A percentile compares a stretch with the other conserved stretches of the same genome.
Conservation (phyloP, 1,284 basidiomycete genomes). For the Trichosporon coremiiforme region DNA sequence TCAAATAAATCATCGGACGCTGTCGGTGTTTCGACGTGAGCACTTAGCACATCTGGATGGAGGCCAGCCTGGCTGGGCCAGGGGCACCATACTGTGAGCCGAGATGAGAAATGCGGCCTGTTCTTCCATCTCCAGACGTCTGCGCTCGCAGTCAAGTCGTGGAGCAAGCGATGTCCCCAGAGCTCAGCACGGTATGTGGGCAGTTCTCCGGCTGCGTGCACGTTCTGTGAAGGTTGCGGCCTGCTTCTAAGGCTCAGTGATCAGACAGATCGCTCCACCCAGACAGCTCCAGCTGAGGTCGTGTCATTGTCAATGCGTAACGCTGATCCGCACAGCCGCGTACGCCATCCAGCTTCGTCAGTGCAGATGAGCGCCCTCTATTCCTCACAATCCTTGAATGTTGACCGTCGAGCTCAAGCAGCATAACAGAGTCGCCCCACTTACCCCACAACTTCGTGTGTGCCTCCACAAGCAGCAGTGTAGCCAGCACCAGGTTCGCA, state of each 20-base stretch:
- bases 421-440: not conserved
- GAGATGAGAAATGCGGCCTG: too few species aligned
- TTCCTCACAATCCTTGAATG: not conserved
- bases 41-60: not conserved
- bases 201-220: not conserved
- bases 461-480: not conserved
- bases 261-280: not conserved
- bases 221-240: not conserved
- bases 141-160: not conserved
- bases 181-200: not conserved
- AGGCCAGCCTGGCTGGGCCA: too few species aligned
- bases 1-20: not conserved
- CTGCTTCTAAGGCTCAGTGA: not conserved
- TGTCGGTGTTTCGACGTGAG: not conserved
- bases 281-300: not conserved
- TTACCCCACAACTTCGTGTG: not conserved
- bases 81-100: not conserved
- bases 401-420: not conserved
- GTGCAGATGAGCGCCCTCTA: not conserved
- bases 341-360: not conserved
- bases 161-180: not conserved
- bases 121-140: not conserved
- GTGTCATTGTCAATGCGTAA: conserved; percentile 1
- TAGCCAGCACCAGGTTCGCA: too few species aligned
- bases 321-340: not conserved